Evolutionary conservation across 305 asterid genomes (phyloP).

Genomic region (Fraxinus sp.): DNA sequence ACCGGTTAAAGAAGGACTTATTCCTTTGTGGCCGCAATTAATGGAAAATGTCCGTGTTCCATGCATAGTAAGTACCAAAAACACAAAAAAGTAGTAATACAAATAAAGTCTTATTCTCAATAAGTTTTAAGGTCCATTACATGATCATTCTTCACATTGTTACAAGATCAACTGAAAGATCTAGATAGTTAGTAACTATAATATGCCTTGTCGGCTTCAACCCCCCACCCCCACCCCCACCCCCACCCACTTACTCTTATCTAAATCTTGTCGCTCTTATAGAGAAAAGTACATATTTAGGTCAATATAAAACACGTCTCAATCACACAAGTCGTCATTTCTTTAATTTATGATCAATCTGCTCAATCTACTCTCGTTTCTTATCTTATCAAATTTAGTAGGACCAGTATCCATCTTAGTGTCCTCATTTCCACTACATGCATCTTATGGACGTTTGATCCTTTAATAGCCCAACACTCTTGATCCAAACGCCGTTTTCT

Average conservation of each 20-base stretch:
- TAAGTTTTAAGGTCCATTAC: background rate
- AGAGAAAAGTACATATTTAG: background rate
- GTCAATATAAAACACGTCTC: background rate
- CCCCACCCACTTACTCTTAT: background rate
- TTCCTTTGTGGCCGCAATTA: slow-evolving; percentile 52
- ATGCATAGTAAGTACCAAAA: slow-evolving; percentile 36
- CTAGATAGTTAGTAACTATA: background rate
- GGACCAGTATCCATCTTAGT: background rate
- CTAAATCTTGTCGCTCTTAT: background rate
- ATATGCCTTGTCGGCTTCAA: background rate
- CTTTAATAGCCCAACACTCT: background rate
- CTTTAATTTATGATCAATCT: background rate
- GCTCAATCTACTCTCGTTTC: background rate
- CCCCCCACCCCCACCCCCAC: background rate
- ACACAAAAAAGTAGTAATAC: background rate
- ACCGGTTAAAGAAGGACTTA: slow-evolving; percentile 44
- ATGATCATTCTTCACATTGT: background rate
- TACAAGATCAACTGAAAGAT: background rate
- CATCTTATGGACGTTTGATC: background rate
- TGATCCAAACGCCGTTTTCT: background rate
- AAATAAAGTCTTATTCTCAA: background rate
- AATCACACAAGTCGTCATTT: background rate
- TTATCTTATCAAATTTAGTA: background rate
- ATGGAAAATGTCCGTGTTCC: slow-evolving; percentile 33
- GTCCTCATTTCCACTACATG: background rate